Evolutionary conservation across 805 yeast genomes (phyloP), one percentile per base, ranked within the genome.

Genomic region (Blastobotrys mokoenaii): DNA sequence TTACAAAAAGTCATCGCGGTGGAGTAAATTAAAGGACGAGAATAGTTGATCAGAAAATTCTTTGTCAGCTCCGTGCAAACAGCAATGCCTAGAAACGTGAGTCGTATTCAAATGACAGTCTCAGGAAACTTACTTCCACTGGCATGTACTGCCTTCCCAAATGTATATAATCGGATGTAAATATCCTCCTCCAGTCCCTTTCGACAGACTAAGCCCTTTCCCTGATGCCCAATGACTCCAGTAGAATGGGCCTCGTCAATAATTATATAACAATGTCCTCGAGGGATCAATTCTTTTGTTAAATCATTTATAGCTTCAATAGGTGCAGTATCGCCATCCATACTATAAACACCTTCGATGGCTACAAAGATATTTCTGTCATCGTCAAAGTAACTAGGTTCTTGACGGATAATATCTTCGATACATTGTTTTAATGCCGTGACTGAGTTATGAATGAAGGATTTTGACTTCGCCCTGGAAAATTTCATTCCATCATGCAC

Each of bases 171-270:
- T 15, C 59, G 45, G 11, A 46, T 46, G 29, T 51, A 47, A 9
- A 52, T 40, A 8, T 43, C 37, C 10, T 46, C 30, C 32, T 55
- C 54, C 18, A 55, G 47, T 1, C 49, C 46, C 10, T 51, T 27
- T 10, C 39, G 33, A 16, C 42, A 22, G 4, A 54, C 57, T 6
- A 54, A 27, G 2, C 96, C 96, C 60, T 77, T 77, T 36, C 96
- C 96, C 36, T 68, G 66, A 35, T 86, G 84, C 18, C 96, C 96
- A 61, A 84, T 70, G 9, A 95, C 95, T 57, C 96, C 96, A 52
- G 87, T 82, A 4, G 95, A 85, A 63, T 86, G 96, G 8, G 95
- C 95, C 62, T 86, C 96, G 61, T 86, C 96, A 43, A 86, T 82
- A 53, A 82, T 84, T 18, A 86, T 64, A 54, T 82, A 83, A 22